Conservation (phyloP, 2,329 filamentous ascomycete species). For the Calonectria hawksworthii region DNA sequence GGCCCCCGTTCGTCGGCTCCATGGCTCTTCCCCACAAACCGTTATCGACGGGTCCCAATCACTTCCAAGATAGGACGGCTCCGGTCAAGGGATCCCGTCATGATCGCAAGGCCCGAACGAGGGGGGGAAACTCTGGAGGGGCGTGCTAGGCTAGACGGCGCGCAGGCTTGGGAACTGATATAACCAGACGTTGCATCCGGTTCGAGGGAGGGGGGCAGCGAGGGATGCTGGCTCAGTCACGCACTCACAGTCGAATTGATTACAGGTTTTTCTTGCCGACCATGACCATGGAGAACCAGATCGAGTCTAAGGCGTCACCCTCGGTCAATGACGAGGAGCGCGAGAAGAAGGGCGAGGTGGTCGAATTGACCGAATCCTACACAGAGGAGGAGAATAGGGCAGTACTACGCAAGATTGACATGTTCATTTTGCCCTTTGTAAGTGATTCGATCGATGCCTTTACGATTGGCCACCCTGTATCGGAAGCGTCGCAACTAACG, state of each 20-base stretch:
- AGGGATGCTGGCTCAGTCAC: background rate
- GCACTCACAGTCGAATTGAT: background rate
- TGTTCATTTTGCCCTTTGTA: constrained; percentile 49
- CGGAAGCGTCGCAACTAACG: background rate
- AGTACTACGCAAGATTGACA: constrained; percentile 51
- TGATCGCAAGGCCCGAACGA: constrained; percentile 10
- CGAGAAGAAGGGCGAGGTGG: constrained; percentile 25
- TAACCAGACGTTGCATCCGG: constrained; percentile 23
- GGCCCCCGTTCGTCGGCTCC: constrained; percentile 17
- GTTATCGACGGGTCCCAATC: constrained; percentile 19
- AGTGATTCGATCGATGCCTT: background rate
- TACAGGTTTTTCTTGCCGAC: background rate
- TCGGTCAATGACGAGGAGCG: constrained; percentile 21
- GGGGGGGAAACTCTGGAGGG: background rate
- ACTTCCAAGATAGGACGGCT: background rate
- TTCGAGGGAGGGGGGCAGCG: background rate
- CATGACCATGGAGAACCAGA: constrained; percentile 1
- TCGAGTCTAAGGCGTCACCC: constrained; percentile 17
- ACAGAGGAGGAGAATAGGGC: constrained; percentile 48
- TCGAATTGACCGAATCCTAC: constrained; percentile 27
- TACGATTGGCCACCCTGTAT: background rate
- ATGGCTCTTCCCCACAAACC: constrained; percentile 27
- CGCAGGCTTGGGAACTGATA: constrained; percentile 14
- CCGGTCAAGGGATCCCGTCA: constrained; percentile 2
- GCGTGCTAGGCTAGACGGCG: background rate